Evolutionary conservation across 139 green algal species (phyloP).

Genomic region (Tetraselmis striata): DNA sequence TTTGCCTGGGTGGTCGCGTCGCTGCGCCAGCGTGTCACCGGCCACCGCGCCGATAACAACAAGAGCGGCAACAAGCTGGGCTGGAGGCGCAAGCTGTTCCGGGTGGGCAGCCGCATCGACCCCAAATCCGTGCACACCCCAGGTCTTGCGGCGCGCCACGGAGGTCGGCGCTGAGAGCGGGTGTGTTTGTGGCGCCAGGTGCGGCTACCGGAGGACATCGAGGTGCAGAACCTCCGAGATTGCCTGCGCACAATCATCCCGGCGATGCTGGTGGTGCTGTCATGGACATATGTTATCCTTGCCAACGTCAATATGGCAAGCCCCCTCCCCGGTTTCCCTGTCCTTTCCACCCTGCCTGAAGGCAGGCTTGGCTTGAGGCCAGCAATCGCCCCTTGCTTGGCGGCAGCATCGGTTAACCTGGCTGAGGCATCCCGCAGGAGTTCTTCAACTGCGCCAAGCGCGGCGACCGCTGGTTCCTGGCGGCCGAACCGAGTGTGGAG

Average conservation of each 20-base stretch:
- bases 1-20: background rate
- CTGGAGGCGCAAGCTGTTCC: background rate
- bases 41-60: background rate
- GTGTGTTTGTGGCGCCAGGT: too few relatives aligned
- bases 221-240: background rate
- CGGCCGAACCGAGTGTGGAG: background rate
- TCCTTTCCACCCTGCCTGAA: too few relatives aligned
- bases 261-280: background rate
- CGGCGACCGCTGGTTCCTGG: background rate
- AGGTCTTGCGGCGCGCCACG: too few relatives aligned
- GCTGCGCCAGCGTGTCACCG: background rate
- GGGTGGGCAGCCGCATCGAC: too few relatives aligned
- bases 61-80: background rate
- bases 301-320: background rate
- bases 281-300: background rate
- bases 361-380: too few relatives aligned
- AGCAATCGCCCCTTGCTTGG: too few relatives aligned
- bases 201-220: background rate
- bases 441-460: background rate
- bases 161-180: too few relatives aligned
- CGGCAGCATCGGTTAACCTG: too few relatives aligned
- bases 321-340: too few relatives aligned
- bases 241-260: background rate
- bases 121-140: too few relatives aligned
- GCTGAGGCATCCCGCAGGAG: background rate